phyloP scores from a whole-genome alignment of 2,329 filamentous ascomycete genomes.

The Epicoccum sorghinum region DNA sequence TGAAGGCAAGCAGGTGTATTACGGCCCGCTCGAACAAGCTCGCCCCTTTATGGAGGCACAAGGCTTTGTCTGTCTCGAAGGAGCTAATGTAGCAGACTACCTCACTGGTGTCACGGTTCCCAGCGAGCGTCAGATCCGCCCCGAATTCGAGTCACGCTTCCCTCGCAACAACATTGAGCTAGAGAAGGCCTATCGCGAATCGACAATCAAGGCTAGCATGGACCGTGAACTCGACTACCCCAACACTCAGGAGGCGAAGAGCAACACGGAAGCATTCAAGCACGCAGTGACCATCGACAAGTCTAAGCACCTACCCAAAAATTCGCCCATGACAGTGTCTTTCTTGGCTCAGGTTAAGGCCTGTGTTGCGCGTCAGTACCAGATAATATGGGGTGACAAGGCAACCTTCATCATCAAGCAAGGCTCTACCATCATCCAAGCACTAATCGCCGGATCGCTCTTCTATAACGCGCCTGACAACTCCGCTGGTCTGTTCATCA shows the following conservation, averaged over 20 bases:
- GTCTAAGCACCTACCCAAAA: constrained; percentile 58
- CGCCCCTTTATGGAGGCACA: constrained; percentile 69
- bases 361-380: constrained; percentile 66
- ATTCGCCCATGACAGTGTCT: constrained; percentile 58
- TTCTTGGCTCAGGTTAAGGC: constrained; percentile 57
- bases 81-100: constrained; percentile 74
- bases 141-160: constrained; percentile 49
- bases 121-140: constrained; percentile 49
- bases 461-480: constrained; percentile 69
- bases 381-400: constrained; percentile 70
- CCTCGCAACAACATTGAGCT: constrained; percentile 54
- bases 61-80: constrained; percentile 69
- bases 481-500: constrained; percentile 67
- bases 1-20: constrained; percentile 78
- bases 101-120: constrained; percentile 71
- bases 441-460: constrained; percentile 68
- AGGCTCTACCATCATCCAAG: constrained; percentile 62
- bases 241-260: constrained; percentile 52
- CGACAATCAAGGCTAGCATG: constrained; percentile 58
- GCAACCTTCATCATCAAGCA: constrained; percentile 69
- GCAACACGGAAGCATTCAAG: constrained; percentile 57
- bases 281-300: constrained; percentile 62
- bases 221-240: constrained; percentile 64
- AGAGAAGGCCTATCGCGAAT: constrained; percentile 56
- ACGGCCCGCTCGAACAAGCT: constrained; percentile 65